Conservation (phyloP, 345 rosid genomes). For the Mercurialis annua region DNA sequence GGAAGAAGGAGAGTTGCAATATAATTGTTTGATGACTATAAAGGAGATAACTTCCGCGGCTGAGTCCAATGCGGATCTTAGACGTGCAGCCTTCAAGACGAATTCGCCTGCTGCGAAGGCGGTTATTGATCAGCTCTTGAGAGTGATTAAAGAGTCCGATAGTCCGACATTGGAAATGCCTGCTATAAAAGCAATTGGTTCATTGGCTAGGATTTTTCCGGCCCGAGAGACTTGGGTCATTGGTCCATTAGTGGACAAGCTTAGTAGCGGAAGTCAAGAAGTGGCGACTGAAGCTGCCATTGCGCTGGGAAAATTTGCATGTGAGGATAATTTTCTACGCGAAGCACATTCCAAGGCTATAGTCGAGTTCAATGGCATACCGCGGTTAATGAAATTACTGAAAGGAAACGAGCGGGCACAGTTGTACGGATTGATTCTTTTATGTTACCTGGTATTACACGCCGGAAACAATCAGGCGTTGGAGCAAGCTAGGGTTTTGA, state of each 20-base stretch:
- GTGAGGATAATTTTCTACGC: constrained; percentile 54
- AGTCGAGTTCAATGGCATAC: constrained; percentile 53
- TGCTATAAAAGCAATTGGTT: constrained; percentile 72
- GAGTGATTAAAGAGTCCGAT: constrained; percentile 55
- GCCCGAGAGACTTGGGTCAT: constrained; percentile 81
- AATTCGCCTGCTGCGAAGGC: constrained; percentile 91
- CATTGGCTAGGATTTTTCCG: constrained; percentile 79
- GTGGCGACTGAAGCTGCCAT: constrained; percentile 74
- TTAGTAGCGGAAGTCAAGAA: constrained; percentile 46
- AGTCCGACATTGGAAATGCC: constrained; percentile 48
- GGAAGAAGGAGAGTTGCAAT: constrained; percentile 62
- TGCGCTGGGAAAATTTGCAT: constrained; percentile 64
- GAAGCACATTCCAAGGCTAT: constrained; percentile 65
- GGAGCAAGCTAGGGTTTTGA: constrained; percentile 71
- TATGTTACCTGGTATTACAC: constrained; percentile 70
- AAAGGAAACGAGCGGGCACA: constrained; percentile 54
- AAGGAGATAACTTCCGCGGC: constrained; percentile 84
- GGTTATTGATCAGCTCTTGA: constrained; percentile 72
- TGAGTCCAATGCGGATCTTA: constrained; percentile 62
- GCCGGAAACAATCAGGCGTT: constrained; percentile 54
- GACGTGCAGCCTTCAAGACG: constrained; percentile 75
- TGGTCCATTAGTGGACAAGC: constrained; percentile 56
- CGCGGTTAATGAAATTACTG: constrained; percentile 57
- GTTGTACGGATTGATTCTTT: constrained; percentile 54
- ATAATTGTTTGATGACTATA: constrained; percentile 76